These are phyloP conservation scores for Xylariaceae sp. DNA, from an alignment of 2,329 filamentous ascomycete genomes.

Conservation along the genomic window DNA sequence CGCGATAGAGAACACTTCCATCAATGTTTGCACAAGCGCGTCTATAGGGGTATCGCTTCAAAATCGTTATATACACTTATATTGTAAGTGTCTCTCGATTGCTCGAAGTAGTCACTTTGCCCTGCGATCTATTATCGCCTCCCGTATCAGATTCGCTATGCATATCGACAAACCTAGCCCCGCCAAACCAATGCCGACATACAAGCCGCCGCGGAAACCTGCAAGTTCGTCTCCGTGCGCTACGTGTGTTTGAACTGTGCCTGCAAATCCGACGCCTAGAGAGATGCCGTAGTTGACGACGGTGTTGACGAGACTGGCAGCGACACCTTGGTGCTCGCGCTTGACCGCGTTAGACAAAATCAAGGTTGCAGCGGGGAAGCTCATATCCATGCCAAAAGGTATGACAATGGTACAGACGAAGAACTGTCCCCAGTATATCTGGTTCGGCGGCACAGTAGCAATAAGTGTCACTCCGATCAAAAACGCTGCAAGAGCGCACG, in stretches of 20 bases:
- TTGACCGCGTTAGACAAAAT: slow-evolving; percentile 44
- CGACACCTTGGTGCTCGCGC: slow-evolving; percentile 32
- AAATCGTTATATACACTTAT: too few relatives aligned
- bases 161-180: slow-evolving; percentile 21
- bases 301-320: slow-evolving; percentile 49
- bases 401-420: slow-evolving; percentile 49
- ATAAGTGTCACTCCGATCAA: slow-evolving; percentile 24
- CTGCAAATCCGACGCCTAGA: slow-evolving; percentile 53
- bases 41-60: too few relatives aligned
- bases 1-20: too few relatives aligned
- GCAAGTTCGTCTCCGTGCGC: slow-evolving; percentile 23
- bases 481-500: slow-evolving; percentile 26
- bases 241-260: slow-evolving; percentile 37
- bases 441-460: slow-evolving; percentile 39
- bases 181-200: slow-evolving; percentile 26
- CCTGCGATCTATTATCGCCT: slow-evolving; percentile 9
- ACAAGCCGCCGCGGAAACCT: slow-evolving; percentile 26
- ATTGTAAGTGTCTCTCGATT: neutral
- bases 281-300: slow-evolving; percentile 58
- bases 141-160: slow-evolving; percentile 20
- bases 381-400: slow-evolving; percentile 56
- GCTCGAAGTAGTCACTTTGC: neutral
- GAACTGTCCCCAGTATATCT: slow-evolving; percentile 53
- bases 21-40: too few relatives aligned
- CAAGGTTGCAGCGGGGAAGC: slow-evolving; percentile 51